phyloP scores from a whole-genome alignment of 495 filamentous ascomycete genomes.

The Cercophora scortea region DNA sequence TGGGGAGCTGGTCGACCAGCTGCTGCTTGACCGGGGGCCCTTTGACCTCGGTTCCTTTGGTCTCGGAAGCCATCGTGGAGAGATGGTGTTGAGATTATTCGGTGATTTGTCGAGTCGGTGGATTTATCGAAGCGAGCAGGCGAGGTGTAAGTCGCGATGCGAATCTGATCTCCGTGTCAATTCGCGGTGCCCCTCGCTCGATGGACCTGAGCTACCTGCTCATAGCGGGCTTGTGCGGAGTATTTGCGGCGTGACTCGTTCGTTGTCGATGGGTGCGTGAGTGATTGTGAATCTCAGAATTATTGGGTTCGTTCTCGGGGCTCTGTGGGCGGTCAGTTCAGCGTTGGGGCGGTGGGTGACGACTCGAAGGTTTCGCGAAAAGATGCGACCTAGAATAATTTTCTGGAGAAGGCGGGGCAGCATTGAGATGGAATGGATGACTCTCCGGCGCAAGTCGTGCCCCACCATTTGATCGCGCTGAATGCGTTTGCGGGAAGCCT shows the following conservation, averaged over 20 bases:
- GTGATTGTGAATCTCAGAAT: no score
- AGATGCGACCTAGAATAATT: slow-evolving; percentile 4
- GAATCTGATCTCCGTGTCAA: no score
- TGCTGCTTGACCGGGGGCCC: slow-evolving; percentile 63
- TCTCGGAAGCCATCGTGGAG: background rate
- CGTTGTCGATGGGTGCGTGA: no score
- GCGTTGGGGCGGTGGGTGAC: background rate
- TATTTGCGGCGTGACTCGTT: background rate
- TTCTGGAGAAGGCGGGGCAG: slow-evolving; percentile 9
- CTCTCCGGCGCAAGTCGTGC: slow-evolving; percentile 9
- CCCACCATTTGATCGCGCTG: slow-evolving; percentile 7
- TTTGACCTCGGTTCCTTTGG: slow-evolving; percentile 7
- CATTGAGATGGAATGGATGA: slow-evolving; percentile 1
- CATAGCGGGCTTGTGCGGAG: slow-evolving; percentile 1
- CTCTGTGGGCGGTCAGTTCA: background rate
- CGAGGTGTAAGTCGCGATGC: no score
- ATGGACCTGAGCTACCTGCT: slow-evolving; percentile 7
- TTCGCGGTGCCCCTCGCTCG: slow-evolving; percentile 9
- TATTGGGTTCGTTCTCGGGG: no score
- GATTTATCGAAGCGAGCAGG: background rate
- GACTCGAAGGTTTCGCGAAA: background rate
- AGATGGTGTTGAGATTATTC: background rate
- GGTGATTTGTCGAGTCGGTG: background rate
- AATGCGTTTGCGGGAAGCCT: no score
- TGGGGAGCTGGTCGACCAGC: slow-evolving; percentile 77